A percentile compares a stretch with the other conserved stretches of the same genome.
Conservation (phyloP, 208 protist species). For the Acanthamoeba lenticulata region DNA sequence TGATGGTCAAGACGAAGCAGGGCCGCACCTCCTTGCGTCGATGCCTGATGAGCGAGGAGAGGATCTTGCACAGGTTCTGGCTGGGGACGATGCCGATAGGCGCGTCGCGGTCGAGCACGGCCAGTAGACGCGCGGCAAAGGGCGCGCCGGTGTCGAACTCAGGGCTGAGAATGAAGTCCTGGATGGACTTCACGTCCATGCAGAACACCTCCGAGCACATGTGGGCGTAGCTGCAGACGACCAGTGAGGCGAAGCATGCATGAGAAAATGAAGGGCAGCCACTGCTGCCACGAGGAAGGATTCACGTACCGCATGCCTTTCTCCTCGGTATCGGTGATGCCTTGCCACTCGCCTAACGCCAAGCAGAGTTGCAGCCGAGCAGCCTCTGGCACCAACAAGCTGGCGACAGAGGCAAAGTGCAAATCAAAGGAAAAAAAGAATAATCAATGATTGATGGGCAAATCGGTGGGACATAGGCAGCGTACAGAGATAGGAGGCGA, state of each 20-base stretch:
- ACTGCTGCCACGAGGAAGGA: background rate
- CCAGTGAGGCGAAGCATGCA: background rate
- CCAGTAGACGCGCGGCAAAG: background rate
- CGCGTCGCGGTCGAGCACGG: background rate
- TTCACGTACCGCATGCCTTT: background rate
- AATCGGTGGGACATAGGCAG: background rate
- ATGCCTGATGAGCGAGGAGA: constrained; percentile 1
- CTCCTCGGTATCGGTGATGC: background rate
- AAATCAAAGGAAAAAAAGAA: background rate
- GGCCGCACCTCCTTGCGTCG: background rate
- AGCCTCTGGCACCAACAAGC: background rate
- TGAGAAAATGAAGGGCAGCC: background rate
- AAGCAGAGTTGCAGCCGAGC: background rate
- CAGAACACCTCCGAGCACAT: constrained; percentile 8
- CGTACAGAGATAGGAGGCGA: background rate
- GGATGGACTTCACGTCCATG: background rate
- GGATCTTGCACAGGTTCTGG: constrained; percentile 27
- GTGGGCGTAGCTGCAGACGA: background rate
- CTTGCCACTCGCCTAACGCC: background rate
- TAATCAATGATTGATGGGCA: background rate
- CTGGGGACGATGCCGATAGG: background rate
- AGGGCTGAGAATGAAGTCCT: background rate
- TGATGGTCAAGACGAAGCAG: background rate
- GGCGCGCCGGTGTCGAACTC: background rate
- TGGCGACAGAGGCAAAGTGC: background rate